These are phyloP conservation scores for Debaryomyces coudertii DNA, from an alignment of 1,139 yeast genomes.

Conservation along the genomic window DNA sequence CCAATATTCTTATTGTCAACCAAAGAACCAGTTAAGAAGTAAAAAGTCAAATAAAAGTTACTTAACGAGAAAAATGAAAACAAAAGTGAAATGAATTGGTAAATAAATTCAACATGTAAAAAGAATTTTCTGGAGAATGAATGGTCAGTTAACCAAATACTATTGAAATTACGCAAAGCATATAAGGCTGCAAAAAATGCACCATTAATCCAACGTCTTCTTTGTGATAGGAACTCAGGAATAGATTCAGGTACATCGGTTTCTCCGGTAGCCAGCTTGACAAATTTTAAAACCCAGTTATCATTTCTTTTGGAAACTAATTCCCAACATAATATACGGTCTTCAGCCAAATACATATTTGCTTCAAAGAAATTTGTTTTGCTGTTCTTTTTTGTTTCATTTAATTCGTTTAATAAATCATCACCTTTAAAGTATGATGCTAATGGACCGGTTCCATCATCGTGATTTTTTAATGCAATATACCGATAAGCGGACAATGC, in stretches of 20 bases:
- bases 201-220: conserved; percentile 98
- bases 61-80: conserved; percentile 91
- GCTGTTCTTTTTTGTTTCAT: conserved; percentile 35
- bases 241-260: conserved; percentile 95
- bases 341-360: conserved; percentile 97
- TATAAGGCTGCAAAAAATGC: conserved; percentile 95
- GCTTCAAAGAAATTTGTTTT: conserved; percentile 84
- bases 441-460: conserved; percentile 91
- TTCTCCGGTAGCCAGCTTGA: conserved; percentile 91
- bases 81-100: conserved; percentile 73
- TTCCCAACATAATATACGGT: conserved; percentile 97
- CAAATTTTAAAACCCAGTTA: conserved; percentile 92
- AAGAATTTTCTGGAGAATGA: conserved; percentile 73
- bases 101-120: conserved; percentile 79
- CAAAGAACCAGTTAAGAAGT: conserved; percentile 89
- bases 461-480: conserved; percentile 80
- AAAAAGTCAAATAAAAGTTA: conserved; percentile 87
- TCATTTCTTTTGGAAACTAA: conserved; percentile 84
- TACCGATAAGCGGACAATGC: conserved; percentile 94
- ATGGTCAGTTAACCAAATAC: conserved; percentile 88
- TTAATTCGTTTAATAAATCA: conserved; percentile 44
- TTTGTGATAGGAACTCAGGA: conserved; percentile 89
- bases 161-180: conserved; percentile 75
- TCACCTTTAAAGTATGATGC: conserved; percentile 91
- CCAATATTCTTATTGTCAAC: conserved; percentile 56